Conservation (phyloP, 1,139 yeast genomes). For the Blastobotrys petasosporus region DNA sequence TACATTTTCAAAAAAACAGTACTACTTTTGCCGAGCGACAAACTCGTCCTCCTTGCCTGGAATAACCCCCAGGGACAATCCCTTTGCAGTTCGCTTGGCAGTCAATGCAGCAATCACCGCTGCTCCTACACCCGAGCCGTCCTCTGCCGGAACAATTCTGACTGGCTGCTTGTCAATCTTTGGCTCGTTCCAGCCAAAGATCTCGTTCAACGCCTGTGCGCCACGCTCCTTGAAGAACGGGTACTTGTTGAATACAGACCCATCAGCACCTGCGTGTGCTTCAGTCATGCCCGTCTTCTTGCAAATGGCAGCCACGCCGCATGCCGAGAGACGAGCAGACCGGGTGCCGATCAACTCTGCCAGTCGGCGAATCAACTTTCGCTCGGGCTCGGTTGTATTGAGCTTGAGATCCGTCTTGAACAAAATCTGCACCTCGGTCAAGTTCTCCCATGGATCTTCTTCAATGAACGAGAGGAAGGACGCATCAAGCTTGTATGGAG, state of each 20-base stretch:
- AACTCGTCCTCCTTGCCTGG: constrained; percentile 14
- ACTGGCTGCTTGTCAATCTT: constrained; percentile 65
- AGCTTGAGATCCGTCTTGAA: constrained; percentile 56
- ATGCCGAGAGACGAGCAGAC: constrained; percentile 85
- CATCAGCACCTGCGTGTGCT: constrained; percentile 95
- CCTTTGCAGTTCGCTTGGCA: constrained; percentile 62
- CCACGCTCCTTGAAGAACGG: constrained; percentile 90
- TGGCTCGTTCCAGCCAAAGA: constrained; percentile 67
- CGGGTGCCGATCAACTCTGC: constrained; percentile 89
- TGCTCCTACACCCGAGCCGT: constrained; percentile 98
- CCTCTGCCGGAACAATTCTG: constrained; percentile 83
- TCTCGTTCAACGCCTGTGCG: constrained; percentile 81
- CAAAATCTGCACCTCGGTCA: constrained; percentile 65
- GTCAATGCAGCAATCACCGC: constrained; percentile 96
- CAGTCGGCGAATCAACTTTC: constrained; percentile 73
- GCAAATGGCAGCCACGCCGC: constrained; percentile 95
- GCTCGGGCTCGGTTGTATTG: constrained; percentile 67
- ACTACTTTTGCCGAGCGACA: constrained; percentile 6
- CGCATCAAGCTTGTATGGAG: constrained; percentile 75
- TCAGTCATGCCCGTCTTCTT: constrained; percentile 71
- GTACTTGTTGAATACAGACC: constrained; percentile 89
- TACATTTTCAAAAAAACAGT: no score
- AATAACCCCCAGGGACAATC: constrained; percentile 65
- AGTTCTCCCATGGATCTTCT: constrained; percentile 83
- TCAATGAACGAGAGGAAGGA: constrained; percentile 83